Evolutionary conservation across 106 monocot species (phyloP).

Genomic region (Cymbidium sinense): DNA sequence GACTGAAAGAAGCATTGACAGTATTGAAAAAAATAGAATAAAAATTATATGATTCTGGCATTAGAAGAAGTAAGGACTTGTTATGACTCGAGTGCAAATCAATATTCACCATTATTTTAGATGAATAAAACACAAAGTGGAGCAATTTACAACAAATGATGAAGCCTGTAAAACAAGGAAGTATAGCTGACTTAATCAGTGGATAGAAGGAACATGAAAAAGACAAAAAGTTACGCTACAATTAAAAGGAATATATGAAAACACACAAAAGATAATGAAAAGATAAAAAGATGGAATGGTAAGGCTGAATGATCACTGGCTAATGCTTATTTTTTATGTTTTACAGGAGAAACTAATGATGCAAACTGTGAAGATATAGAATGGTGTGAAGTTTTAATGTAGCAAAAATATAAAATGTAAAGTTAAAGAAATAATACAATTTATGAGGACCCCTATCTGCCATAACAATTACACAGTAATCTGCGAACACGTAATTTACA

Average conservation of each 20-base stretch:
- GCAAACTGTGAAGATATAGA: background rate
- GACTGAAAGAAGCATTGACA: background rate
- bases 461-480: too few relatives aligned
- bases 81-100: background rate
- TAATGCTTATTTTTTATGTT: background rate
- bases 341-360: background rate
- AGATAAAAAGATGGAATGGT: background rate
- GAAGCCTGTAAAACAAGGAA: background rate
- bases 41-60: background rate
- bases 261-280: background rate
- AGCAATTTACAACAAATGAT: background rate
- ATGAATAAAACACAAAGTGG: background rate
- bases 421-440: too few relatives aligned
- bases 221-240: background rate
- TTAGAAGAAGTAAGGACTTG: background rate
- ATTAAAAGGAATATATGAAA: background rate
- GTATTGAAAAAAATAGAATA: background rate
- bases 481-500: too few relatives aligned
- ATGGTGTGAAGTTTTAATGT: too few relatives aligned
- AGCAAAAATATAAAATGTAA: too few relatives aligned
- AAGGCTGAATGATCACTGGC: background rate
- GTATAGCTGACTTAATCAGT: background rate
- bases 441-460: too few relatives aligned
- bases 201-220: background rate
- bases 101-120: background rate